Base-by-base conservation (phyloP, 257 asterid genomes). In the Nyctanthes arbortristis region DNA sequence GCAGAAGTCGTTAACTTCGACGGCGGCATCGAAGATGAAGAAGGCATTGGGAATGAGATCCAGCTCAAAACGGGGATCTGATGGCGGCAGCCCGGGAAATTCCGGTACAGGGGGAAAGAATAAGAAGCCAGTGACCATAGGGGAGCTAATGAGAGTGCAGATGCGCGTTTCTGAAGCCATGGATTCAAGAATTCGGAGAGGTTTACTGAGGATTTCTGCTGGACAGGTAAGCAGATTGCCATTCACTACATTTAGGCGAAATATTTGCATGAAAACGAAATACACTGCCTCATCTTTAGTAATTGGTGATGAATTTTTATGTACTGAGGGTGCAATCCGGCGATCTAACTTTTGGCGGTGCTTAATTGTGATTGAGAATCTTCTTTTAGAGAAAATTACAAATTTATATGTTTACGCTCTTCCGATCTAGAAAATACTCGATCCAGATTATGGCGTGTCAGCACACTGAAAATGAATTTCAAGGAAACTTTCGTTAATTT, bases 1-100 rank as follows among this genome's bases (percentile, higher is more conserved):
- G 75, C 94, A 87, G 85, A 78, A 92, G 84, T 93, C 99, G 7
- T 67, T 91, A 76, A 91, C 97, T 22, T 89, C 96, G 20, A 82
- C 99, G 3, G 97, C 99, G 45, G 99, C 99, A 4, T 87, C 96
- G 28, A 93, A 89, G 84, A 93, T 93, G 99, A 93, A 93, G 84
- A 91, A 93, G 81, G 97, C 99, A 3, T 61, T 93, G 85, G 99
- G 99, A 64, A 75, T 93, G 79, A 87, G 90, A 91, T 93, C 99
- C 71, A 76, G 79, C 74, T 79, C 92, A 10, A 78, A 58, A 22
- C 73, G 80, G 79, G 85, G 84, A 71, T 67, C 84, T 59, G 89
- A 84, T 58, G 68, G 43, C 36, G 66, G 68, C 3, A 83, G 76
- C 2, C 77, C 81, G 72, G 76, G 75, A 7, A 84, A 80, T 75